Conservation (phyloP, 176 grass and related monocot species). For the Oryza nivara region DNA sequence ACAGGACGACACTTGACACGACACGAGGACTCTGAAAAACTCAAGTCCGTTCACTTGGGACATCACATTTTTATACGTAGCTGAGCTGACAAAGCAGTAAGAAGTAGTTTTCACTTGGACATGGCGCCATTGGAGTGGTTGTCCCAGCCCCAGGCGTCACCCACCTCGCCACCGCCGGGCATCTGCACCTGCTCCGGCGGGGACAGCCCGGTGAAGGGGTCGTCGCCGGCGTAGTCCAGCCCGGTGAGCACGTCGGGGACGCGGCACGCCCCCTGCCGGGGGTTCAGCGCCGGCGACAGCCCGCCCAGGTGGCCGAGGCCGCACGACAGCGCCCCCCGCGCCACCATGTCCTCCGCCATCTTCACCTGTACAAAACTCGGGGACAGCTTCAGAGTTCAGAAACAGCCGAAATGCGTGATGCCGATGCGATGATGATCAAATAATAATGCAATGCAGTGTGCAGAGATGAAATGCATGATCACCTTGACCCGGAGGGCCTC, state of each 20-base stretch:
- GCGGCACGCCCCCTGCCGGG: constrained; percentile 45
- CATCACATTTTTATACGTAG: background rate
- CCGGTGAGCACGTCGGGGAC: constrained; percentile 50
- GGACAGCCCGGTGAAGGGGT: constrained; percentile 58
- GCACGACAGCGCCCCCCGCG: constrained; percentile 69
- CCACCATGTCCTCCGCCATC: constrained; percentile 88
- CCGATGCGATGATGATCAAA: background rate
- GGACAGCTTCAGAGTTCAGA: background rate
- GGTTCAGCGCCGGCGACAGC: constrained; percentile 51
- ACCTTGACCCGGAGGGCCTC: constrained; percentile 84
- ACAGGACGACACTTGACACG: constrained; percentile 15
- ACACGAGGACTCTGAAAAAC: constrained; percentile 57
- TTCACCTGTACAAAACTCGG: constrained; percentile 58
- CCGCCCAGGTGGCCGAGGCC: constrained; percentile 47
- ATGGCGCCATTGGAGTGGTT: constrained; percentile 47
- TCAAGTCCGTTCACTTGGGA: constrained; percentile 48
- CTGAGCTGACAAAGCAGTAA: background rate
- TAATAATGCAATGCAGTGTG: background rate
- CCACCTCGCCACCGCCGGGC: constrained; percentile 25
- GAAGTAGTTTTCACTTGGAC: constrained; percentile 47
- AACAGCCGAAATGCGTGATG: background rate
- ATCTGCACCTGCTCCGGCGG: constrained; percentile 66
- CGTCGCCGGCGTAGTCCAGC: constrained; percentile 66
- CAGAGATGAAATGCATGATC: background rate
- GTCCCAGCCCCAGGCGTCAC: constrained; percentile 57